Conservation (phyloP, 2,329 filamentous ascomycete species). For the Aspergillus phoenicis region DNA sequence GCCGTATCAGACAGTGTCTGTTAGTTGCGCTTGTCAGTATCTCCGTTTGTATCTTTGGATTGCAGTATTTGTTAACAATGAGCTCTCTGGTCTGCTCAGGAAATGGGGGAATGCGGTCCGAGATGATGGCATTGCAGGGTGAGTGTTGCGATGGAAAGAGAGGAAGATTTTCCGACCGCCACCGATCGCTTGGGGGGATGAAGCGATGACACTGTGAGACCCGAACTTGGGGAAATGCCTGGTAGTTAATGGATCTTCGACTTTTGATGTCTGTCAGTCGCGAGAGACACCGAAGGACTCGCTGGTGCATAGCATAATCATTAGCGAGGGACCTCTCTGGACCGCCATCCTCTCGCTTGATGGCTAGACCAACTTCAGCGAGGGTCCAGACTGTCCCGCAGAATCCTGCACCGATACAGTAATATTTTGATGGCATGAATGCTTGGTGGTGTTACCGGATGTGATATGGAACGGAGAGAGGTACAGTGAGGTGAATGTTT, state of each 20-base stretch:
- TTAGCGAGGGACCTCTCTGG: constrained; percentile 32
- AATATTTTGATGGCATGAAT: background rate
- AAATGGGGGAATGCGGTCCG: constrained; percentile 41
- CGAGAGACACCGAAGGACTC: constrained; percentile 21
- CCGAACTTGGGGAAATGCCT: constrained; percentile 11
- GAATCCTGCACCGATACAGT: constrained; percentile 32
- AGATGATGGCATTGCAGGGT: constrained; percentile 38
- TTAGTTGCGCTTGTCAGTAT: constrained; percentile 39
- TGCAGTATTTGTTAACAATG: constrained; percentile 41
- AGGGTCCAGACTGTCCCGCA: constrained; percentile 39
- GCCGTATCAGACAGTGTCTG: constrained; percentile 53
- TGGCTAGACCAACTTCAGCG: constrained; percentile 20
- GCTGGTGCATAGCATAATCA: constrained; percentile 36
- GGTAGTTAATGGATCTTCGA: background rate
- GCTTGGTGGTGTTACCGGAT: background rate
- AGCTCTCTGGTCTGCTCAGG: constrained; percentile 25
- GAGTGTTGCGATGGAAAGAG: constrained; percentile 33
- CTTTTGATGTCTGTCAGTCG: background rate
- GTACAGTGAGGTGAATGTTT: background rate
- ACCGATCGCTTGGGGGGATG: constrained; percentile 25
- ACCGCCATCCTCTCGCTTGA: constrained; percentile 41
- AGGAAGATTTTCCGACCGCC: constrained; percentile 31
- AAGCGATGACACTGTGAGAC: constrained; percentile 31
- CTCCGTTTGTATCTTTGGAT: constrained; percentile 20
- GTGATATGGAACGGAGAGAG: background rate